Evolutionary conservation across 1,139 yeast genomes (phyloP), one percentile per base, ranked within the genome.

Genomic region (Scheffersomyces quercinus): DNA sequence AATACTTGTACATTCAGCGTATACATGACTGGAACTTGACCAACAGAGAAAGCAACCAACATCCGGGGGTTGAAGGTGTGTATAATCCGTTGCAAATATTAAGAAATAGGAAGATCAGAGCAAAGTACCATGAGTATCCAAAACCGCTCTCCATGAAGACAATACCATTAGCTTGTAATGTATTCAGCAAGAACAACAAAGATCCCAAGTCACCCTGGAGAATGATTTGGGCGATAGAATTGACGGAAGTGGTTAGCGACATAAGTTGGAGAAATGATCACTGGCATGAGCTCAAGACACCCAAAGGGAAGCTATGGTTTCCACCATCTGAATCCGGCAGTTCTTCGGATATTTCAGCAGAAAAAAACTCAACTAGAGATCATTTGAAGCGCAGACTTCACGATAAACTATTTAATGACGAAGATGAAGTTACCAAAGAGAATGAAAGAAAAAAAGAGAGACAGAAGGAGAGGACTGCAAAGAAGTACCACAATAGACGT

Each of bases 51-150:
- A 53, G 49, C 38, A 58, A 53, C 42, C 47, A 10, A 46, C 75
- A 73, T 45, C 72, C 73, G 0, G 73, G 79, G 0, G 77, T 85
- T 2, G 89, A 83, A 48, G 88, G 85, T 0, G 77, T 79, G 3
- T 89, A 85, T 64, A 89, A 89, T 58, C 97, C 97, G 1, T 67
- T 89, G 37, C 96, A 88, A 59, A 77, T 83, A 14, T 79, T 89
- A 31, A 68, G 97, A 47, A 86, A 89, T 60, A 70, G 97, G 43
- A 71, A 73, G 46, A 59, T 83, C 9, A 60, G 75, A 51, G 73
- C 75, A 50, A 77, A 75, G 51, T 67, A 75, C 52, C 66, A 66
- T 35, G 79, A 76, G 39, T 61, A 59, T 42, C 73, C 73, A 12
- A 64, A 64, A 38, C 65, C 66, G 1, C 50, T 73, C 9, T 48